These are phyloP conservation scores for Cylindrodendrum hubeiense DNA, from an alignment of 2,329 filamentous ascomycete species.

Conservation along the genomic window DNA sequence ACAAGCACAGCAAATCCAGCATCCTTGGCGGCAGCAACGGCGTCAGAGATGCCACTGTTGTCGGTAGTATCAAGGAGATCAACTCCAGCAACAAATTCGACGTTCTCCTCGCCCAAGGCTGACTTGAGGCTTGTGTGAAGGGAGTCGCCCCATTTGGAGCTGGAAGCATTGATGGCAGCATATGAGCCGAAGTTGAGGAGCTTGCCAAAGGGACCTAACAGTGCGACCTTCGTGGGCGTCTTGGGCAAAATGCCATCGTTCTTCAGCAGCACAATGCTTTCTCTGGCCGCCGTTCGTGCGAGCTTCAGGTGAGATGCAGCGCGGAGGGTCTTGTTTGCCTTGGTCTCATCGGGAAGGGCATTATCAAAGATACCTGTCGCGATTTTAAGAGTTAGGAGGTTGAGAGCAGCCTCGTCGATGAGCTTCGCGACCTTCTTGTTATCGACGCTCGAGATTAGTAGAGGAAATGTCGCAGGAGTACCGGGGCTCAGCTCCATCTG, in stretches of 20 bases:
- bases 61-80: conserved; percentile 34
- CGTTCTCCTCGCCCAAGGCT: conserved; percentile 28
- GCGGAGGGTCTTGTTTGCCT: conserved; percentile 30
- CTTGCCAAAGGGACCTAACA: conserved; percentile 45
- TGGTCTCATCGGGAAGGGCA: conserved; percentile 36
- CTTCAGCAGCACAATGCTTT: conserved; percentile 69
- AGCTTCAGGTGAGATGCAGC: conserved; percentile 20
- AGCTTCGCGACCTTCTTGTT: conserved; percentile 37
- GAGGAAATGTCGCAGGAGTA: conserved; percentile 37
- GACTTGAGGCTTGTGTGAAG: conserved; percentile 30
- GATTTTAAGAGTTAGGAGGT: conserved; percentile 48
- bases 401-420: conserved; percentile 42
- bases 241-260: conserved; percentile 70
- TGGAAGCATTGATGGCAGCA: conserved; percentile 34
- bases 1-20: conserved; percentile 46
- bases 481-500: conserved; percentile 46
- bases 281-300: conserved; percentile 27
- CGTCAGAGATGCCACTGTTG: conserved; percentile 30
- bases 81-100: conserved; percentile 30
- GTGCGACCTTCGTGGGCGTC: conserved; percentile 46
- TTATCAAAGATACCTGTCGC: conserved; percentile 44
- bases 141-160: conserved; percentile 31
- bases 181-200: conserved; percentile 36
- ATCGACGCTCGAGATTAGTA: conserved; percentile 35
- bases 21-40: conserved; percentile 44